Conservation (phyloP, 805 yeast species). For the Wickerhamiella australiensis region DNA sequence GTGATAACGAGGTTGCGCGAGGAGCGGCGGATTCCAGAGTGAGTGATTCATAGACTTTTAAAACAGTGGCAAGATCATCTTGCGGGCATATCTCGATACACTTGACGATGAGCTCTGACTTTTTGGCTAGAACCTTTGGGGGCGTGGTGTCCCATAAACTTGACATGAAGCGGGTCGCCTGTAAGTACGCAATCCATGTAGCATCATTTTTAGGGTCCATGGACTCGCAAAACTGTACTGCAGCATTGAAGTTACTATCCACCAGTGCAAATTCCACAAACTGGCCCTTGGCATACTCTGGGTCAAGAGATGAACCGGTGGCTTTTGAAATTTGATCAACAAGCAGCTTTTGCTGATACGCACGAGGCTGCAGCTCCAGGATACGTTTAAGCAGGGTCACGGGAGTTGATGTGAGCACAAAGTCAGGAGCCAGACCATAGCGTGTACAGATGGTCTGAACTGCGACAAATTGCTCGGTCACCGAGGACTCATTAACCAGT, state of each 20-base stretch:
- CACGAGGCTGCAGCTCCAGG: constrained; percentile 25
- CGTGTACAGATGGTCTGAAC: constrained; percentile 3
- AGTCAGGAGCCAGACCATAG: constrained; percentile 14
- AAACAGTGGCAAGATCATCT: constrained; percentile 4
- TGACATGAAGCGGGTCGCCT: constrained; percentile 49
- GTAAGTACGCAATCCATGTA: constrained; percentile 63
- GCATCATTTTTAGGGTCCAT: constrained; percentile 24
- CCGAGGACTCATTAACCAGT: neutral
- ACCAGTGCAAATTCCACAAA: constrained; percentile 59
- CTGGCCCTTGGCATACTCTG: constrained; percentile 14
- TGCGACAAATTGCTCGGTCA: neutral
- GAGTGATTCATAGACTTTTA: neutral
- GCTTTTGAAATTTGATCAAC: constrained; percentile 18
- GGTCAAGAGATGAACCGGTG: constrained; percentile 2
- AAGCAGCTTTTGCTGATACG: constrained; percentile 21
- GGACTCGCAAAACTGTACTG: constrained; percentile 32
- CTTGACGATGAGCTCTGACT: constrained; percentile 4
- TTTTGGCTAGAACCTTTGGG: constrained; percentile 6
- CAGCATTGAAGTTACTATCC: constrained; percentile 49
- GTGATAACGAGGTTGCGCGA: neutral
- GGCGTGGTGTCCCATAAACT: constrained; percentile 32
- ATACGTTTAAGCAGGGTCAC: constrained; percentile 23
- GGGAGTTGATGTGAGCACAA: constrained; percentile 17
- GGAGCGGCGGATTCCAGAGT: neutral
- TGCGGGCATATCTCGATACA: constrained; percentile 8